A percentile compares a stretch with the other conserved stretches of the same genome.
These are phyloP conservation scores for Trichoderma afroharzianum DNA, from an alignment of 2,329 filamentous ascomycete species.

Conservation along the genomic window DNA sequence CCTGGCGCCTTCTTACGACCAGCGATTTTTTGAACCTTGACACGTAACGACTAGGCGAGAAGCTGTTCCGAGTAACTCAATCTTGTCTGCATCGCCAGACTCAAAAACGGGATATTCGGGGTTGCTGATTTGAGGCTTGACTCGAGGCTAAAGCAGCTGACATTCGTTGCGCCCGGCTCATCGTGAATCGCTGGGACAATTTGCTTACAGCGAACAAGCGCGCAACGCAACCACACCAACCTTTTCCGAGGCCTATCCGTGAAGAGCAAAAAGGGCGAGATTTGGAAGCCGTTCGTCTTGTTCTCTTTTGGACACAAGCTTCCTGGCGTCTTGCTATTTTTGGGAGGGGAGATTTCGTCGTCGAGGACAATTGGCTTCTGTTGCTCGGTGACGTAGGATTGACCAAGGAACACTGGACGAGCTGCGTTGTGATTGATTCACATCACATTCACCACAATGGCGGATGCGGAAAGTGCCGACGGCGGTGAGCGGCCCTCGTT, in stretches of 20 bases:
- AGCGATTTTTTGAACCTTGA: not conserved
- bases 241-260: not conserved
- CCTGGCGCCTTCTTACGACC: not conserved
- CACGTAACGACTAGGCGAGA: not conserved
- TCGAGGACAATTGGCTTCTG: not conserved
- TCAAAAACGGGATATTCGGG: not conserved
- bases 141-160: not conserved
- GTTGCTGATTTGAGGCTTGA: not conserved
- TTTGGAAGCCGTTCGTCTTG: not conserved
- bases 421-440: not conserved
- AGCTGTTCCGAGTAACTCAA: not conserved
- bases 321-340: not conserved
- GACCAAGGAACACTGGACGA: not conserved
- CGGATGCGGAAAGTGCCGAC: slow-evolving; percentile 14
- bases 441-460: slow-evolving; percentile 12
- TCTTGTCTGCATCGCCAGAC: not conserved
- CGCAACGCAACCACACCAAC: not conserved
- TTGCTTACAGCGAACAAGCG: not conserved
- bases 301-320: not conserved
- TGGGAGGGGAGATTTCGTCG: not conserved
- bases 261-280: not conserved
- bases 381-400: not conserved
- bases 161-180: not conserved
- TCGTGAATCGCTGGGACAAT: not conserved
- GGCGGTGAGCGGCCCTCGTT: slow-evolving; percentile 41